Base-by-base conservation (phyloP, 306 rosid genomes). In the Delonix regia region DNA sequence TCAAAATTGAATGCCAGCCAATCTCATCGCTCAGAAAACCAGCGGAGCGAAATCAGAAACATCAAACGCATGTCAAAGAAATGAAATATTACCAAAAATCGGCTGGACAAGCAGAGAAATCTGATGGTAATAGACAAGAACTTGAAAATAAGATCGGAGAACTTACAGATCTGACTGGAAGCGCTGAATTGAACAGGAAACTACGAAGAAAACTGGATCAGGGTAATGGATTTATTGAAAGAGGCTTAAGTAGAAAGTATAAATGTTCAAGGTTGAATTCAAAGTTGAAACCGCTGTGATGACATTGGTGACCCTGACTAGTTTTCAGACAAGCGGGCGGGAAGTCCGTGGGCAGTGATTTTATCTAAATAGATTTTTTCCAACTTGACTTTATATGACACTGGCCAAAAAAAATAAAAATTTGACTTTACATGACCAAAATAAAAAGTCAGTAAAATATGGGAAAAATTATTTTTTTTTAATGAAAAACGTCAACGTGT, bases 101-200 rank as follows among this genome's bases (percentile, higher is more conserved):
- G 28, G 52, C 30, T 9, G 18, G 2, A 24, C 16, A 18, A 16
- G 24, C 25, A 3, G 7, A 42, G 19, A 12, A 65, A 65, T 65
- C 49, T 19, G 25, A 51, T 33, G 38, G 25, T 33, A 48, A 5
- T 9, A 21, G 2, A 3, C 9, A 2, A 9, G 44, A 38, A 10
- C 48, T 38, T 19, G n/a, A 30, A 57, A 41, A 15, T 2, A 3
- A 27, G 56, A 27, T 48, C 5, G 27, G 24, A 44, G 51, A 47
- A 71, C 76, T 70, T 80, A 70, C 81, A 15, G 71, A 79, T 83
- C 69, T 41, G 67, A 69, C 25, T 41, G 38, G 52, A 22, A 34
- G 28, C 15, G 34, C n/a, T 66, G 52, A 66, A 66, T 21, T 41
- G 71, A 66, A 66, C 33, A 21, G 47, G 5, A 41, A 60, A 12